Evolutionary conservation across 1,139 yeast species (phyloP).

Genomic region (Sugiyamaella castrensis): DNA sequence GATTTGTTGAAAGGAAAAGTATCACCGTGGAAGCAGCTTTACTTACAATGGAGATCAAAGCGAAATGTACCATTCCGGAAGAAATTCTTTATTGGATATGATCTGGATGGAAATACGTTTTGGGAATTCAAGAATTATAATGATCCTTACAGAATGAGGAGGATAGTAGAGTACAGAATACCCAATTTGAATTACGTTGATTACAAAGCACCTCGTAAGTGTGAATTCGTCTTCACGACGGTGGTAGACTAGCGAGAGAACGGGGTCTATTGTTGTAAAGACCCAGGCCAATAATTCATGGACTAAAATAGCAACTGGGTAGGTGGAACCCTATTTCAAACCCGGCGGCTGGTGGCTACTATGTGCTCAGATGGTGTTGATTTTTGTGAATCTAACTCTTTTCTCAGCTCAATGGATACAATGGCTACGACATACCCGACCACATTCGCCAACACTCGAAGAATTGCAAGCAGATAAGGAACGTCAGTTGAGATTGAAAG

Average conservation of each 20-base stretch:
- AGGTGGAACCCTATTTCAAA: too few relatives aligned
- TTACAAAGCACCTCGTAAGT: slow-evolving; percentile 42
- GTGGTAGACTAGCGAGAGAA: too few relatives aligned
- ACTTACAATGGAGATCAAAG: slow-evolving; percentile 59
- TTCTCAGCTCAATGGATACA: slow-evolving; percentile 67
- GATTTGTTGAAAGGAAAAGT: slow-evolving; percentile 36
- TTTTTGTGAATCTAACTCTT: neutral
- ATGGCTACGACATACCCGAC: slow-evolving; percentile 70
- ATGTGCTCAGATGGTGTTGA: slow-evolving; percentile 39
- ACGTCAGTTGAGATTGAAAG: slow-evolving; percentile 54
- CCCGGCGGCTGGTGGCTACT: neutral
- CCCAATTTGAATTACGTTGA: slow-evolving; percentile 39
- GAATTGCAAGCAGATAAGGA: slow-evolving; percentile 59
- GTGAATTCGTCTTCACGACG: too few relatives aligned
- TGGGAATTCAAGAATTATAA: slow-evolving; percentile 66
- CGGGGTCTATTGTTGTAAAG: too few relatives aligned
- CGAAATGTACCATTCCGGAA: slow-evolving; percentile 64
- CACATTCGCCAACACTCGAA: slow-evolving; percentile 55
- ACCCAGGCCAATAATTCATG: too few relatives aligned
- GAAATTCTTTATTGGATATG: slow-evolving; percentile 54
- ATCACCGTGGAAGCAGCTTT: slow-evolving; percentile 40
- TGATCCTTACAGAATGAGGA: slow-evolving; percentile 37
- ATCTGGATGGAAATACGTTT: slow-evolving; percentile 74
- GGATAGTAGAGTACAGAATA: slow-evolving; percentile 42
- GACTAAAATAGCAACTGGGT: too few relatives aligned